phyloP scores from a whole-genome alignment of 306 rosid genomes.

The Rubus idaeus region DNA sequence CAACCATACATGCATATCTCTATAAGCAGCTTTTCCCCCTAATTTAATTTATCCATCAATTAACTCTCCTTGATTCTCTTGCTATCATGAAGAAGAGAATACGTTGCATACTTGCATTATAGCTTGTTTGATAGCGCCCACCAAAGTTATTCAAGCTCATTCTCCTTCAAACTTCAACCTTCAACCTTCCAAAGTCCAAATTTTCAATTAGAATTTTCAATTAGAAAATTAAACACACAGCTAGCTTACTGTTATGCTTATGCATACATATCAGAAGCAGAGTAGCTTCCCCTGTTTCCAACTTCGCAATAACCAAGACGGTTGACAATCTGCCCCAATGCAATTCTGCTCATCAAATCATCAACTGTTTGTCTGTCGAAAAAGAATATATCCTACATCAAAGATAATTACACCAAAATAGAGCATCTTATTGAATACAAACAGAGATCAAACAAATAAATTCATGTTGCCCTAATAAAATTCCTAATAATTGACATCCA shows the following conservation, averaged over 20 bases:
- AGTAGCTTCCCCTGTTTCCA: not conserved
- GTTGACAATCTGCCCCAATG: not conserved
- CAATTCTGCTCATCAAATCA: not conserved
- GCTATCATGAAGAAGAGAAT: too few species aligned
- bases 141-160: not conserved
- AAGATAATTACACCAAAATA: conserved; percentile 26
- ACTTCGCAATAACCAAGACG: not conserved
- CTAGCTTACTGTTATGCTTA: not conserved
- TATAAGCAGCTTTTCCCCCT: too few species aligned
- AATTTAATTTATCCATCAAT: too few species aligned
- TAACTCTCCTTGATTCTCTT: too few species aligned
- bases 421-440: conserved; percentile 8
- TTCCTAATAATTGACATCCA: conserved; percentile 12
- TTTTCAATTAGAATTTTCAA: not conserved
- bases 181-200: not conserved
- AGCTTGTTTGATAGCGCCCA: not conserved
- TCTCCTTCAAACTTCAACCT: not conserved
- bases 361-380: not conserved
- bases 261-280: not conserved
- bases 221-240: not conserved
- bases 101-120: not conserved
- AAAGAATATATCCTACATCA: conserved; percentile 15
- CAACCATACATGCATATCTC: too few species aligned
- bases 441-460: not conserved
- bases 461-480: conserved; percentile 5